phyloP scores from a whole-genome alignment of 2,329 filamentous ascomycete species.

The Ceratocystis papillata region DNA sequence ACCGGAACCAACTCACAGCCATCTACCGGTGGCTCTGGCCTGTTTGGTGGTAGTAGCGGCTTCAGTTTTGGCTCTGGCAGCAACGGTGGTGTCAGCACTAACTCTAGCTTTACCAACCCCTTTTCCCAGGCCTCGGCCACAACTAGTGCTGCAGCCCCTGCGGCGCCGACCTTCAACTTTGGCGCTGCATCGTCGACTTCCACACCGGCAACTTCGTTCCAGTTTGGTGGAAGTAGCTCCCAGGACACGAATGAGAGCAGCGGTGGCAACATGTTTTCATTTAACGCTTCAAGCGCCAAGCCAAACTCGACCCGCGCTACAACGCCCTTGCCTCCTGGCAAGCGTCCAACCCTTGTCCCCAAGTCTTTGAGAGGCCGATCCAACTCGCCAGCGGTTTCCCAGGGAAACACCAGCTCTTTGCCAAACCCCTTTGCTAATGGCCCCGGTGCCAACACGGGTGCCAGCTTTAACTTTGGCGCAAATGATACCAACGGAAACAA shows the following conservation, averaged over 20 bases:
- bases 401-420: conserved; percentile 20
- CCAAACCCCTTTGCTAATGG: conserved; percentile 23
- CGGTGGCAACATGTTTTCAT: conserved; percentile 26
- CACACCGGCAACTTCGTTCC: conserved; percentile 21
- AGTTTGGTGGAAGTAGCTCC: conserved; percentile 24
- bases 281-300: conserved; percentile 18
- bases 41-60: conserved; percentile 30
- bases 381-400: conserved; percentile 23
- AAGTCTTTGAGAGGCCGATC: conserved; percentile 24
- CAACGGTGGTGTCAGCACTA: conserved; percentile 26
- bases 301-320: conserved; percentile 21
- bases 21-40: conserved; percentile 27
- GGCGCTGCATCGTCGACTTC: conserved; percentile 27
- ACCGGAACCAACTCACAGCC: conserved; percentile 18
- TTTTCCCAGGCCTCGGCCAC: conserved; percentile 27
- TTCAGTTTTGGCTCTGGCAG: conserved; percentile 25
- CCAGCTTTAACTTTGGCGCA: conserved; percentile 22
- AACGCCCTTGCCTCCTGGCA: conserved; percentile 29
- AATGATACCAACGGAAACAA: conserved; percentile 22
- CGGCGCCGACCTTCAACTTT: conserved; percentile 33
- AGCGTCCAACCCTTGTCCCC: conserved; percentile 31
- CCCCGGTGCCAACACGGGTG: not conserved
- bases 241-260: conserved; percentile 28
- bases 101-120: conserved; percentile 34
- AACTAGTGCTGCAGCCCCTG: conserved; percentile 25